Base-by-base conservation (phyloP, 2,329 filamentous ascomycete species). In the Dryadomyces quercivorus region DNA sequence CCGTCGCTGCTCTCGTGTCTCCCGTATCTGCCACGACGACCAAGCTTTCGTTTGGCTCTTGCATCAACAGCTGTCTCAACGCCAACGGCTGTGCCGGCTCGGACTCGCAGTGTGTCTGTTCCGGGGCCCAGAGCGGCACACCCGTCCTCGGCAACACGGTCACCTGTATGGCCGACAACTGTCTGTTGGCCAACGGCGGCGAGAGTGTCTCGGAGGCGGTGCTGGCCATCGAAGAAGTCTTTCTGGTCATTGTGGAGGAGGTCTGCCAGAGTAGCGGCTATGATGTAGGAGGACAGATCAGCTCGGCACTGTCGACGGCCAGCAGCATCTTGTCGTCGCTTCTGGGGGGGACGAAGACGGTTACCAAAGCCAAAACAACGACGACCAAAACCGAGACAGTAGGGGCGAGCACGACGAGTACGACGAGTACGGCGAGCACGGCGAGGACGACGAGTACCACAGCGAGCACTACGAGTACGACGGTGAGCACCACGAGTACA, bases 21-120 rank as follows among this genome's bases (percentile, higher is more conserved):
- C 44, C 51, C 8, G 40, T 44, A 5, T 52, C 34, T 13, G 55
- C 50, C n/a, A 47, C 42, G 26, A 34, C 26, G 15, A 43, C 31
- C 1, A 18, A 51, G 9, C 48, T 59, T 36, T 36, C 51, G 34
- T 61, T 59, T 42, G 21, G 42, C 2, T 53, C 52, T 22, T 61
- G 60, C 50, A 48, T 61, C 15, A 55, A 49, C 47, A 13, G 44
- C 48, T 61, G 60, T 45, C 31, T 61, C 22, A 36, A 20, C 43
- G 13, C 47, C 42, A 56, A 26, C 40, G 59, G 59, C 44, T 61
- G 60, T 55, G 45, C 47, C 45, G 13, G 53, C 15, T 31, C 51
- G 43, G 52, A 52, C 45, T 45, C 47, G 16, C 12, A 45, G 18
- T 61, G 60, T 50, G 54, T 62, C 46, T 62, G 60, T 56, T 15